Conservation (phyloP, 768 basidiomycete species). For the Neoboletus brunneissimus region DNA sequence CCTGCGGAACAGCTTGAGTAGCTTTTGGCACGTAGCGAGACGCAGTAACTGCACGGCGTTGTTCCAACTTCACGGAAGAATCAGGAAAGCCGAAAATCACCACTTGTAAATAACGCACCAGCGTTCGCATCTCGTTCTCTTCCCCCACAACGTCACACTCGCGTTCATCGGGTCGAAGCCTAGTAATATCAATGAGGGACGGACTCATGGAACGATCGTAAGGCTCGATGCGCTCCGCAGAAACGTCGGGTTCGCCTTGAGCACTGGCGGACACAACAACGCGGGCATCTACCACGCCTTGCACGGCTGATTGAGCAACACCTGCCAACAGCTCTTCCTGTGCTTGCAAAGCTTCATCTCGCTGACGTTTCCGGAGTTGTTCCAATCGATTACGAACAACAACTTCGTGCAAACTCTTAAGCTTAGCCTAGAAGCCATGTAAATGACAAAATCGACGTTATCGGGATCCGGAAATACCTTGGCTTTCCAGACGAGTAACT, state of each 20-base stretch:
- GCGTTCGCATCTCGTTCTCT: constrained; percentile 54
- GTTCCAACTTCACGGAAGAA: constrained; percentile 49
- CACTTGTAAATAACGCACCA: constrained; percentile 48
- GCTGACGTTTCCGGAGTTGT: constrained; percentile 91
- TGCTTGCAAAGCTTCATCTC: constrained; percentile 92
- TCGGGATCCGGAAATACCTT: constrained; percentile 52
- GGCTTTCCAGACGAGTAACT: constrained; percentile 93
- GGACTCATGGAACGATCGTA: constrained; percentile 90
- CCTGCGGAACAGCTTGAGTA: constrained; percentile 56
- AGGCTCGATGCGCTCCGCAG: constrained; percentile 65
- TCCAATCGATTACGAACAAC: constrained; percentile 95
- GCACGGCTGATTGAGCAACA: constrained; percentile 59
- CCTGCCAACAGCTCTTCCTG: constrained; percentile 88
- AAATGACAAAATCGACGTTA: neutral
- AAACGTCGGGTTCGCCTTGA: constrained; percentile 35
- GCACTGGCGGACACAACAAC: constrained; percentile 34
- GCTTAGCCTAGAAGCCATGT: constrained; percentile 62
- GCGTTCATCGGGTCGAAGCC: constrained; percentile 72
- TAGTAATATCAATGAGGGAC: constrained; percentile 65
- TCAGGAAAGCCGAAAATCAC: constrained; percentile 3
- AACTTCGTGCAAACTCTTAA: constrained; percentile 91
- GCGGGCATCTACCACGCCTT: constrained; percentile 38
- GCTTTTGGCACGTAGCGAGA: constrained; percentile 86
- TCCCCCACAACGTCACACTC: constrained; percentile 75
- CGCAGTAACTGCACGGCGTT: constrained; percentile 76